phyloP scores from a whole-genome alignment of 2,329 filamentous ascomycete genomes.

The Cordyceps tenuipes region DNA sequence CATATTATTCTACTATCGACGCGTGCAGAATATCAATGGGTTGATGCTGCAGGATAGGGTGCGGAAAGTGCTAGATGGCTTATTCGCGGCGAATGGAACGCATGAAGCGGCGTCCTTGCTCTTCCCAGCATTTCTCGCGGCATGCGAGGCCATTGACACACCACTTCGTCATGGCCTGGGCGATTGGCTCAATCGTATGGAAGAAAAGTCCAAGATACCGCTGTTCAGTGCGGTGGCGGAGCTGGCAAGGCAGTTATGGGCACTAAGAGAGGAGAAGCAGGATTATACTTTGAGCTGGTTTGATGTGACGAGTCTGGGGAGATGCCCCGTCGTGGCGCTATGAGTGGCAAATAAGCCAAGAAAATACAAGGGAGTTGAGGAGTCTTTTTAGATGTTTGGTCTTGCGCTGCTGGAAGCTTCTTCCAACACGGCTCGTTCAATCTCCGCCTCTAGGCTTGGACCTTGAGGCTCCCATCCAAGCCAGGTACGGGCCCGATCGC shows the following conservation, averaged over 20 bases:
- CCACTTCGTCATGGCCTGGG: not conserved
- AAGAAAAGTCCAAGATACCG: not conserved
- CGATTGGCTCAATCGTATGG: not conserved
- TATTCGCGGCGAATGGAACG: not conserved
- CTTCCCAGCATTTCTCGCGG: not conserved
- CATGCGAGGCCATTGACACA: not conserved
- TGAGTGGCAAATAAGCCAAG: not conserved
- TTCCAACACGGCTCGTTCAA: not conserved
- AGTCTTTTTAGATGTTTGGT: not conserved
- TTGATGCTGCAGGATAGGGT: conserved; percentile 5
- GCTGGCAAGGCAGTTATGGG: not conserved
- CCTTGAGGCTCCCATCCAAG: conserved; percentile 5
- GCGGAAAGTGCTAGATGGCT: not conserved
- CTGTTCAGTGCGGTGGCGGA: not conserved
- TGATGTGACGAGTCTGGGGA: not conserved
- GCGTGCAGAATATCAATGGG: conserved; percentile 6
- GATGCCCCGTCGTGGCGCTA: not conserved
- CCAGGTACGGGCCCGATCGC: not conserved
- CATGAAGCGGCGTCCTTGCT: not conserved
- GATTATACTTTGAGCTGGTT: conserved; percentile 6
- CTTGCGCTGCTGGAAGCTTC: not conserved
- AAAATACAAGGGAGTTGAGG: too few species aligned
- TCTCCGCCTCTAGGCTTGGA: not conserved
- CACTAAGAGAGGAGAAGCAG: not conserved
- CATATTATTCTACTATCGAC: conserved; percentile 4